phyloP scores from a whole-genome alignment of 805 yeast species.

The Cyberlindnera meyerae region DNA sequence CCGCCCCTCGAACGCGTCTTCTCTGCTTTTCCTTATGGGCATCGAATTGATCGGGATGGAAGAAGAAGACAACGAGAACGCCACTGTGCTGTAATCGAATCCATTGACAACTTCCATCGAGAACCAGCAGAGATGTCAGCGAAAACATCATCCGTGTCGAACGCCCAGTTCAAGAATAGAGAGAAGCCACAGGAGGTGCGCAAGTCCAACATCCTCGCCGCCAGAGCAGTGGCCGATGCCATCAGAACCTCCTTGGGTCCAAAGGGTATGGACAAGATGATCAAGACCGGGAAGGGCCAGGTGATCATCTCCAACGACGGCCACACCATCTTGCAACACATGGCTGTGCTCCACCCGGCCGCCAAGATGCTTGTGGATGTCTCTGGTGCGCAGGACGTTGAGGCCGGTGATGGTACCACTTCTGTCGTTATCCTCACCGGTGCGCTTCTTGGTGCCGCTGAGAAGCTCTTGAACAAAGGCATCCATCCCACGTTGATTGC shows the following conservation, averaged over 20 bases:
- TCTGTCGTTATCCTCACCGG: constrained; percentile 96
- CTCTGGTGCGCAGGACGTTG: constrained; percentile 96
- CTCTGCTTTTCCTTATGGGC: too few relatives aligned
- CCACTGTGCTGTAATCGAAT: too few relatives aligned
- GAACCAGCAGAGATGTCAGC: background rate
- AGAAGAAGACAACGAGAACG: too few relatives aligned
- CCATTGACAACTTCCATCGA: background rate
- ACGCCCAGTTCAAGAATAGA: constrained; percentile 88
- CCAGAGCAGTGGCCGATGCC: constrained; percentile 97
- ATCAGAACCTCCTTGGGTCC: constrained; percentile 95
- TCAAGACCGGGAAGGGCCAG: constrained; percentile 87
- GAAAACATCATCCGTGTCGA: constrained; percentile 34
- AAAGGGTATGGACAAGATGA: constrained; percentile 99
- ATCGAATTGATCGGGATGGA: too few relatives aligned
- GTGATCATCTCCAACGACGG: constrained; percentile 98
- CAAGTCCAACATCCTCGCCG: constrained; percentile 94
- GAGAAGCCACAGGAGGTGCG: constrained; percentile 98
- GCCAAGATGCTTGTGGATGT: constrained; percentile 98
- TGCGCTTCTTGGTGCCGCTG: constrained; percentile 91
- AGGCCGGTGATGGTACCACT: constrained; percentile 99
- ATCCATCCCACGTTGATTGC: constrained; percentile 95
- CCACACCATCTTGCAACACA: constrained; percentile 91
- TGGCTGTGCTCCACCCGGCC: constrained; percentile 98
- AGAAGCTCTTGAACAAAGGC: constrained; percentile 79
- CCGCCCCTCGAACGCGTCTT: too few relatives aligned